Conservation (phyloP, 1,284 basidiomycete species). For the Ganoderma sinense region DNA sequence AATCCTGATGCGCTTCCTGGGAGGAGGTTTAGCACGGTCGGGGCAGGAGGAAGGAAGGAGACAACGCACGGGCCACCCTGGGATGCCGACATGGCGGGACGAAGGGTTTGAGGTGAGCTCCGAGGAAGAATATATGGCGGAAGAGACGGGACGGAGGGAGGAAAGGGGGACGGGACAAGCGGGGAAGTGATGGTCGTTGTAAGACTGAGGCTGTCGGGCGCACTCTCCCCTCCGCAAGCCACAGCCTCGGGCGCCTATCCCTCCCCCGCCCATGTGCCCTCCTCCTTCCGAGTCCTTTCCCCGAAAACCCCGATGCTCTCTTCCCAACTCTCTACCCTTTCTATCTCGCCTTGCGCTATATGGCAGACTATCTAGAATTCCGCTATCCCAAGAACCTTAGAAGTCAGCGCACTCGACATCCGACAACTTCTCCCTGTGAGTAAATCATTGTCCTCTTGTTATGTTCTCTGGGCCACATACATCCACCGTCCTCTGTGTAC, state of each 20-base stretch:
- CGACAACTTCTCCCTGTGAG: background rate
- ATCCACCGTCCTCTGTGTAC: background rate
- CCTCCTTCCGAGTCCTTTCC: background rate
- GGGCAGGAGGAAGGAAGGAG: background rate
- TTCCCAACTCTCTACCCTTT: background rate
- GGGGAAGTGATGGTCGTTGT: conserved; percentile 19
- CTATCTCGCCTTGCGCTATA: too few species aligned
- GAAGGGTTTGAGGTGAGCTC: conserved; percentile 1
- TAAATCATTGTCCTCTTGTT: background rate
- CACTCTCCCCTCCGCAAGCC: conserved; percentile 7
- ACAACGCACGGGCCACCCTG: conserved; percentile 37
- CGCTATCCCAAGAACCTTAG: background rate
- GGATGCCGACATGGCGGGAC: conserved; percentile 35
- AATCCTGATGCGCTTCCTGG: conserved; percentile 49
- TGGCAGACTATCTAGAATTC: background rate
- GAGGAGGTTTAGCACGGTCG: conserved; percentile 25
- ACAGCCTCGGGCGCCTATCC: conserved; percentile 24
- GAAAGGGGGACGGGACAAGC: background rate
- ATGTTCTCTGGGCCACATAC: background rate
- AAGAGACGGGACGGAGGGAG: background rate
- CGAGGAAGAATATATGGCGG: background rate
- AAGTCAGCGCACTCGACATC: background rate
- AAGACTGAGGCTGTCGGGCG: conserved; percentile 16
- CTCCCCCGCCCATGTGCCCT: background rate
- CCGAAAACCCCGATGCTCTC: background rate